phyloP scores from a whole-genome alignment of 441 rosid genomes.

The Eruca vesicaria region DNA sequence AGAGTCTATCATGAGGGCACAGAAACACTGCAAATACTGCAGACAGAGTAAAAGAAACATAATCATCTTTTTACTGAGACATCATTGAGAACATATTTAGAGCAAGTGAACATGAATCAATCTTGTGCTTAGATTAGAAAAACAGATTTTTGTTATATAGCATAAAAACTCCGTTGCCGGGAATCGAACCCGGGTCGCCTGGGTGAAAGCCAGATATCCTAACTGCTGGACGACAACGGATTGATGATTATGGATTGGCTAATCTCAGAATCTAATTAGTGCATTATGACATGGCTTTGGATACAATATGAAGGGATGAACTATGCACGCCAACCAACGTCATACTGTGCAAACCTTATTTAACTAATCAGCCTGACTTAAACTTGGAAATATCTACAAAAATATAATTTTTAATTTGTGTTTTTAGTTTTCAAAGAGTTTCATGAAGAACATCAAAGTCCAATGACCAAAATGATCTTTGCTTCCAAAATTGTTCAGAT shows the following conservation, averaged over 20 bases:
- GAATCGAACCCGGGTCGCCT: slow-evolving; percentile 84
- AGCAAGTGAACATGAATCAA: no score
- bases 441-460: background rate
- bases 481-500: background rate
- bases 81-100: no score
- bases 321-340: no score
- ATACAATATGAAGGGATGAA: background rate
- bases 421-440: background rate
- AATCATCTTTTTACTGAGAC: no score
- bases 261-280: background rate
- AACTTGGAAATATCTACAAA: background rate
- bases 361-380: background rate
- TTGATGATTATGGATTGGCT: background rate
- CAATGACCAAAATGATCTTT: background rate
- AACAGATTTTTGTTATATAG: background rate
- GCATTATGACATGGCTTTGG: background rate
- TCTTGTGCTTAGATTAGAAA: background rate
- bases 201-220: slow-evolving; percentile 86
- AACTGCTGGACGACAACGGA: slow-evolving; percentile 81
- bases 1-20: no score
- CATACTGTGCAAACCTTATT: background rate
- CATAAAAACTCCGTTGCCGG: slow-evolving; percentile 52
- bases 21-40: no score
- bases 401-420: background rate
- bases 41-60: no score